Base-by-base conservation (phyloP, 1,139 yeast species). In the Kluyveromyces sp. region DNA sequence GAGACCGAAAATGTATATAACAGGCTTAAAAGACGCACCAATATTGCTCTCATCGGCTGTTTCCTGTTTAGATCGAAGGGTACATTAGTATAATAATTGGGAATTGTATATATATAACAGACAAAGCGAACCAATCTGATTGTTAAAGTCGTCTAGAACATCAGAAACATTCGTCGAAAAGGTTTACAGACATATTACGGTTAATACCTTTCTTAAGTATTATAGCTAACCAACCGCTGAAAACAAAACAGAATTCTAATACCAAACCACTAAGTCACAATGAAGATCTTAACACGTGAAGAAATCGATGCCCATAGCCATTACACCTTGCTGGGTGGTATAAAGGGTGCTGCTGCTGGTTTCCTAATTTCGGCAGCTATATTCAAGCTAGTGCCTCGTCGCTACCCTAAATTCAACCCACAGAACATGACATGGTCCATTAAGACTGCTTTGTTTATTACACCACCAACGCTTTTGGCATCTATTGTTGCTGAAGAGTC, bases 221-320 rank as follows among this genome's bases (percentile, higher is more conserved):
- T 7, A 30, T 7, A 30, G 10, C 8, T 7, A 30, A 30, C 10
- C 32, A 30, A 30, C 8, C 32, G 10, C 32, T 8, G 32, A 30
- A 30, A 30, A 7, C 32, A 30, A 30, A 30, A 30, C 7, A 30
- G 10, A 30, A 30, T 30, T 30, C 32, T 30, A 26, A 5, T 4
- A 27, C 4, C n/a, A 27, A 37, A 29, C 32, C 7, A 38, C 8
- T 15, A 7, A 38, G 25, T 7, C 26, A 41, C 15, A 44, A 85
- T 85, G 95, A 85, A 84, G 73, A 62, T 84, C 52, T 71, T 83
- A 39, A 67, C 83, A 27, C 71, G 75, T 50, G 84, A 81, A 63
- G 92, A 85, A 67, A 72, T 78, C 49, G 70, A 72, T 46, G 87
- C 79, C 5, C 90, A 84, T 64, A 70, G 72, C 57, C 69, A 72